These are phyloP conservation scores for Phytophthora ramorum DNA, from an alignment of 352 stramenopile genomes.

Conservation along the genomic window DNA sequence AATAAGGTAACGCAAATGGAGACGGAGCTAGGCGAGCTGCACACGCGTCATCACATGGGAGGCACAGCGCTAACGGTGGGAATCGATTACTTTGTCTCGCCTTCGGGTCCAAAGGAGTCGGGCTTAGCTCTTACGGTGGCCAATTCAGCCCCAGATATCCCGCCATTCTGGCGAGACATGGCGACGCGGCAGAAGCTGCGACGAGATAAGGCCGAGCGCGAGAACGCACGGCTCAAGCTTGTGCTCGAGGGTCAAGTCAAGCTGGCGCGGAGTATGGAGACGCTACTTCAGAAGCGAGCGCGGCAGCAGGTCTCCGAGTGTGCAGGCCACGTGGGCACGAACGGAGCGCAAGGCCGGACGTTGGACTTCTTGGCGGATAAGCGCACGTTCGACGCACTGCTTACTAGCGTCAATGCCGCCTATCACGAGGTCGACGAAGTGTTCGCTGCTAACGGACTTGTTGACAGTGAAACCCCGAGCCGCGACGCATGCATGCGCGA, in stretches of 20 bases:
- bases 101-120: background rate
- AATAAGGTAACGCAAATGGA: constrained; percentile 56
- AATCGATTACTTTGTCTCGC: background rate
- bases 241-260: constrained; percentile 62
- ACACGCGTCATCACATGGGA: constrained; percentile 12
- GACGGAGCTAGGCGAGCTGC: constrained; percentile 33
- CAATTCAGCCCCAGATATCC: constrained; percentile 1
- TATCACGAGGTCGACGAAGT: constrained; percentile 37
- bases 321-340: constrained; percentile 7
- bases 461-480: constrained; percentile 10
- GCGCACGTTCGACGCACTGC: constrained; percentile 37
- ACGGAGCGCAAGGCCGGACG: constrained; percentile 15
- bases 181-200: constrained; percentile 46
- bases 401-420: constrained; percentile 33
- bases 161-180: constrained; percentile 50
- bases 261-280: constrained; percentile 50
- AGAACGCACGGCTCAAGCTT: constrained; percentile 60
- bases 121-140: constrained; percentile 1
- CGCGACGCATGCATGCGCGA: constrained; percentile 29
- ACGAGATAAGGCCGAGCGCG: constrained; percentile 43
- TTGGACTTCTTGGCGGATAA: constrained; percentile 23
- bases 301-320: constrained; percentile 32
- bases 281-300: constrained; percentile 46
- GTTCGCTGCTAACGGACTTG: constrained; percentile 39
- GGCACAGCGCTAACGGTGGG: constrained; percentile 9